Base-by-base conservation (phyloP, 495 filamentous ascomycete genomes). In the Tuber magnatum region DNA sequence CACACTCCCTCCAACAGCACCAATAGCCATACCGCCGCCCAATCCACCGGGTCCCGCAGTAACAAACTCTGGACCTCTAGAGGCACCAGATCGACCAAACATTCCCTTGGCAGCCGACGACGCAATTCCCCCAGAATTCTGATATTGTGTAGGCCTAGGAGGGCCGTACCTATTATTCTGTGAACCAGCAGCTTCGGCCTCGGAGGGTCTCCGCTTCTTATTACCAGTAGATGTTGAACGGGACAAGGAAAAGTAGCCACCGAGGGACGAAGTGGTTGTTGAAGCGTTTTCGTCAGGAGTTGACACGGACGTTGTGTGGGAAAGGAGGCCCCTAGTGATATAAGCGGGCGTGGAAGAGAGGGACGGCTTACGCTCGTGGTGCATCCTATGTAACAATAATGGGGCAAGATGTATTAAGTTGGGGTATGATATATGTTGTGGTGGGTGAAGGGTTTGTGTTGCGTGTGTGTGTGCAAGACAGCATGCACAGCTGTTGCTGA, bases 161-260 rank as follows among this genome's bases (percentile, higher is more conserved):
- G 28, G 28, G 35, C 56, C 56, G 56, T 65, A 18, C 32, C 56
- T 35, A 20, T 7, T 35, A 20, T 7, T 35, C 56, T 35, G 56
- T 65, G 56, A 65, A 32, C 56, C 14, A 20, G 77, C 41, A 12
- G 28, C n/a, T 38, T 78, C 77, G 20, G 73, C 76, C 28, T 40
- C 76, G 14, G 77, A 79, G 32, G 77, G 77, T 22, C 77, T 72
- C 61, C 77, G 72, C 56, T 79, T 79, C 77, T 79, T 79, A 71
- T 72, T 75, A 35, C 56, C 12, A 12, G 56, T 65, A 39, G 77
- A 79, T 65, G 76, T 44, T 32, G 76, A 79, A 6, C 80, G 80
- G 20, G 80, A 80, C 35, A 82, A 75, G 10, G 79, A 81, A 65
- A 82, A 82, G 71, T 82, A 82, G 14, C 80, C 76, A 24, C 80